Evolutionary conservation across 352 stramenopile species (phyloP).

Genomic region (Phytopythium delawarense): DNA sequence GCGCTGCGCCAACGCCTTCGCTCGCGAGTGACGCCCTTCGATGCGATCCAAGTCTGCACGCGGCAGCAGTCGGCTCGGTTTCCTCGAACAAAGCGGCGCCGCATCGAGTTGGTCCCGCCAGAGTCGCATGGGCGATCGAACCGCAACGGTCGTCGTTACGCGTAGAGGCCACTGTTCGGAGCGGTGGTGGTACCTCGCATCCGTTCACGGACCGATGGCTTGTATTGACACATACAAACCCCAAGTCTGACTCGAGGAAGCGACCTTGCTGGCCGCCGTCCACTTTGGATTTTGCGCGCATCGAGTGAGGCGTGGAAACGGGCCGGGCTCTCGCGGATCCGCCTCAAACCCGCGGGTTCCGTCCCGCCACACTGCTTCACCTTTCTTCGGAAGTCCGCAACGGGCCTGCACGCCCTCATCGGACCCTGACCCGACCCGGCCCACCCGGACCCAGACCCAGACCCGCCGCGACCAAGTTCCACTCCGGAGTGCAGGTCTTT

Average conservation of each 20-base stretch:
- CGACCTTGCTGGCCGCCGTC: not conserved
- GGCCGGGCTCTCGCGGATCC: not conserved
- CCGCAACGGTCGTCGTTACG: not conserved
- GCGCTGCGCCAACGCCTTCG: too few species aligned
- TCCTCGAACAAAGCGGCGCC: not conserved
- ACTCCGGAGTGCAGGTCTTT: conserved; percentile 2
- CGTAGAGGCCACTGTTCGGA: not conserved
- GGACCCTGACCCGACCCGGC: not conserved
- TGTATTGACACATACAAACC: not conserved
- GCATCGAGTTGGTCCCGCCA: too few species aligned
- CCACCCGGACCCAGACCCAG: too few species aligned
- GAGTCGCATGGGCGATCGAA: too few species aligned
- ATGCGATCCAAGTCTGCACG: too few species aligned
- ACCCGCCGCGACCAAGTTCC: not conserved
- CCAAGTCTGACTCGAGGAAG: not conserved
- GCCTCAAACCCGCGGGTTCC: not conserved
- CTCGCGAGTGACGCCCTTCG: too few species aligned
- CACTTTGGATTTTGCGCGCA: conserved; percentile 47
- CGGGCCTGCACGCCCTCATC: not conserved
- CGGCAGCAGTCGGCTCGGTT: not conserved
- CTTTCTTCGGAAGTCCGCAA: not conserved
- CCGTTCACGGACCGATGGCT: not conserved
- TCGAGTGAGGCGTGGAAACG: not conserved
- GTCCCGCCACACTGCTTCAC: not conserved
- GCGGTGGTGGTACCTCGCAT: not conserved